Percentiles rank a stretch among this genome's conserved stretches.
phyloP scores from a whole-genome alignment of 495 filamentous ascomycete species.

The Podospora australis region DNA sequence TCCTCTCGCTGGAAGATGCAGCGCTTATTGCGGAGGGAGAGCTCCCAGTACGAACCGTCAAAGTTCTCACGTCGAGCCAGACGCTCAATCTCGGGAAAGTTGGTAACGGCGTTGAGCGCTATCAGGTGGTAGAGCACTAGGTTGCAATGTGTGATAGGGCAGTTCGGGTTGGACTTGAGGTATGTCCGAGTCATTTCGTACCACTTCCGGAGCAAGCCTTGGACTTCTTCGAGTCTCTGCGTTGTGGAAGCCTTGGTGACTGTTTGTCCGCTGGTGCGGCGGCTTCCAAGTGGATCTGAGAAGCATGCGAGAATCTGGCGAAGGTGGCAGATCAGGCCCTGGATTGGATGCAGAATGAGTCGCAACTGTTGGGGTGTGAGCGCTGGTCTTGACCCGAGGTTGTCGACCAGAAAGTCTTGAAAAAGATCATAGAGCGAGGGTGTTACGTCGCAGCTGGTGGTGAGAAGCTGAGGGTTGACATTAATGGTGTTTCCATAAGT shows the following conservation, averaged over 20 bases:
- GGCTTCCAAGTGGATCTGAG: conserved; percentile 27
- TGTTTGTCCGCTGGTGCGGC: conserved; percentile 26
- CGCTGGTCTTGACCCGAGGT: conserved; percentile 25
- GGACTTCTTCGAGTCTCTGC: conserved; percentile 47
- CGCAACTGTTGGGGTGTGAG: conserved; percentile 44
- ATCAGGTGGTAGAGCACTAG: conserved; percentile 60
- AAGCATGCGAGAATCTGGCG: conserved; percentile 44
- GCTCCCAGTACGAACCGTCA: conserved; percentile 42
- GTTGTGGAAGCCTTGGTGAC: conserved; percentile 47
- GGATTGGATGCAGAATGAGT: conserved; percentile 48
- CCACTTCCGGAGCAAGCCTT: conserved; percentile 52
- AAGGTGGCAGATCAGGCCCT: conserved; percentile 43
- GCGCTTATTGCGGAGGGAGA: conserved; percentile 39
- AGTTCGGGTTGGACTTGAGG: conserved; percentile 28
- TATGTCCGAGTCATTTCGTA: conserved; percentile 42
- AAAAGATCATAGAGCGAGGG: conserved; percentile 53
- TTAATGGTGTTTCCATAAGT: conserved; percentile 35
- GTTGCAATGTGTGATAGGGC: conserved; percentile 43
- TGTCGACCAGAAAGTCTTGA: conserved; percentile 46
- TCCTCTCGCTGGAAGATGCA: conserved; percentile 50
- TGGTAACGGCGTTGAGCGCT: conserved; percentile 51
- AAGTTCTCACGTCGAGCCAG: conserved; percentile 48
- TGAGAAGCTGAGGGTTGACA: conserved; percentile 31
- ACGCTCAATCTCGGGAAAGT: conserved; percentile 54
- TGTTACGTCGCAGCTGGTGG: conserved; percentile 34